Base-by-base conservation (phyloP, 257 asterid genomes). In the Solanum tarijense region DNA sequence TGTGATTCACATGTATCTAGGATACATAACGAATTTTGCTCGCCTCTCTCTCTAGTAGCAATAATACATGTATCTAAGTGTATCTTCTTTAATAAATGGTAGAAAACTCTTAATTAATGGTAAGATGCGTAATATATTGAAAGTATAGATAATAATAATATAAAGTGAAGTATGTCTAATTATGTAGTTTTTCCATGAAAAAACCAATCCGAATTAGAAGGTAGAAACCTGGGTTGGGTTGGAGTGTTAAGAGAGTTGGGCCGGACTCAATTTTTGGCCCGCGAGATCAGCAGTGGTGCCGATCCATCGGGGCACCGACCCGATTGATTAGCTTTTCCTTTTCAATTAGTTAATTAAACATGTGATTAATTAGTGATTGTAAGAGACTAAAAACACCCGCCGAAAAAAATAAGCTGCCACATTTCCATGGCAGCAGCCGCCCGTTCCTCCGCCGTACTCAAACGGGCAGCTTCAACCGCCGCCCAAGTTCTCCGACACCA, bases 371-470 rank as follows among this genome's bases (percentile, higher is more conserved):
- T 82, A 82, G 71, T 16, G 29, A 82, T 18, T 18, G 11, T 29
- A 25, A 82, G 12, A 20, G 12, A 10, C 21, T 18, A 5, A 52
- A 82, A 29, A 48, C 41, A 48, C 43, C 86, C 86, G 86, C 86
- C 69, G 69, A 29, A 82, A 48, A 20, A 82, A 11, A 48, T 6
- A 48, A 82, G 86, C 71, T 3, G 43, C 31, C 86, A 14, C 12
- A 48, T 25, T 48, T 31, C 43, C 41, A 82, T 82, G 85, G 85
- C 68, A 27, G 4, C 85, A 29, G 21, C 86, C 29, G 62, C 9
- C 29, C 55, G 72, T 62, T 21, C 69, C 48, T 9, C 46, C 74
- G 32, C 79, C 91, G 86, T 83, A 83, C 62, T 91, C 68, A 89
- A 66, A 71, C 74, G 29, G 65, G 84, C 84, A 83, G 65, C 88